Evolutionary conservation across 345 rosid genomes (phyloP), one percentile per base, ranked within the genome.

Genomic region (Acer campestre): DNA sequence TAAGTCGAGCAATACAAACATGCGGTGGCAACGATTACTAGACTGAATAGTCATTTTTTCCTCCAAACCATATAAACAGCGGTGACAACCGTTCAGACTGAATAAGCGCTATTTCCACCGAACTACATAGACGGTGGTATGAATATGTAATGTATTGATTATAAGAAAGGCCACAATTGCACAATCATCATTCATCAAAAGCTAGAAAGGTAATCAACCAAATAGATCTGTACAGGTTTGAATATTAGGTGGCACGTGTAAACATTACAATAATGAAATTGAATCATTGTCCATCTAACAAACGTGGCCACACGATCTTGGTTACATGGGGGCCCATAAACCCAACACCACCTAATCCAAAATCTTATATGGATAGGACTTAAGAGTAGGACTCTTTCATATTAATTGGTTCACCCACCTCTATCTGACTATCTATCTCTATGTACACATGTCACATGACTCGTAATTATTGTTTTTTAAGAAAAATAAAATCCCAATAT

Each of bases 281-380:
- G 3, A 22, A 72, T 72, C 44, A 3, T 22, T 42, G 22, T 61
- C 68, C 59, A 17, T 0, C 7, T 0, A 0, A 9, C 38, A 16
- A 42, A 61, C 77, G 62, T 74, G 77, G 77, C 77, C 69, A 31
- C 59, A 27, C 29, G 77, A 63, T 48, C 61, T 74, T 74, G 69
- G 23, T 22, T 25, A 13, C 9, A 13, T 0, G 4, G 20, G 67
- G 40, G 2, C 67, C 75, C 64, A 10, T 1, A 46, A 6, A 7
- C 9, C 14, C 7, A 18, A 56, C 7, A 12, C 14, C 66, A 12
- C 22, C 67, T 8, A 0, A 44, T 17, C 58, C 68, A 44, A 14
- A 20, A 6, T 3, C n/a, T 53, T 20, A 6, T 59, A 6, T 58
- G 62, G 62, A 58, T 2, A 58, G 3, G 25, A 18, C 18, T 25